Percentiles rank a stretch among this genome's conserved stretches.
These are phyloP conservation scores for Cyclospora cayetanensis DNA, from an alignment of 169 alveolate genomes.

Conservation along the genomic window DNA sequence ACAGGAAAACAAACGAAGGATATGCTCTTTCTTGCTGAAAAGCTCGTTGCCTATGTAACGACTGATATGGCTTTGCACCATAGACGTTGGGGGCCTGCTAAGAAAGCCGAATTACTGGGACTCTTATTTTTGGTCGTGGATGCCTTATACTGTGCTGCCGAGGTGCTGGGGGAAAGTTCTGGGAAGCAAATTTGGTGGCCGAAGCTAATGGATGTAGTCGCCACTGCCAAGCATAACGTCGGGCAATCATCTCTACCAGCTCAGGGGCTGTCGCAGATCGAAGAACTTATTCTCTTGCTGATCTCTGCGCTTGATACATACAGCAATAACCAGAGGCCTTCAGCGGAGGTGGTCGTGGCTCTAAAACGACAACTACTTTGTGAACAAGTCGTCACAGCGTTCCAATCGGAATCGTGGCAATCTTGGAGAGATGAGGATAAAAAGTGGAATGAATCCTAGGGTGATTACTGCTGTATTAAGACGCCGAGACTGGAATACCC, in stretches of 20 bases:
- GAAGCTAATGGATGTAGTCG: background rate
- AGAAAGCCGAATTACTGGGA: background rate
- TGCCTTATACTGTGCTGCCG: background rate
- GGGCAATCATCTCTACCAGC: background rate
- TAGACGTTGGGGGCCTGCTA: background rate
- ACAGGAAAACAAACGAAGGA: no score
- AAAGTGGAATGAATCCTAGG: background rate
- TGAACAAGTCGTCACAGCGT: background rate
- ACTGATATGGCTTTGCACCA: background rate
- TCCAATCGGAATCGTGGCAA: background rate
- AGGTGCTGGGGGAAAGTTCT: background rate
- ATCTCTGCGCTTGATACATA: background rate
- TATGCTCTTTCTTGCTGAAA: no score
- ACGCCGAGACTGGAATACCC: no score
- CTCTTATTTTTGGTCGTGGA: background rate
- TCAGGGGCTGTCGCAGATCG: no score
- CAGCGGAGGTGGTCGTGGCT: background rate
- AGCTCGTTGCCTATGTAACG: background rate
- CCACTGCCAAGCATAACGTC: background rate
- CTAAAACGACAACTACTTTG: constrained; percentile 4
- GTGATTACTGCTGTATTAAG: no score
- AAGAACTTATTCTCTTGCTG: background rate
- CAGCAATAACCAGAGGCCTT: background rate
- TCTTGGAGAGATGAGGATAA: background rate
- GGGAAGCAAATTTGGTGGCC: constrained; percentile 8